Conservation (phyloP, 1,139 yeast genomes). For the Lodderomyces parapsilosis region DNA sequence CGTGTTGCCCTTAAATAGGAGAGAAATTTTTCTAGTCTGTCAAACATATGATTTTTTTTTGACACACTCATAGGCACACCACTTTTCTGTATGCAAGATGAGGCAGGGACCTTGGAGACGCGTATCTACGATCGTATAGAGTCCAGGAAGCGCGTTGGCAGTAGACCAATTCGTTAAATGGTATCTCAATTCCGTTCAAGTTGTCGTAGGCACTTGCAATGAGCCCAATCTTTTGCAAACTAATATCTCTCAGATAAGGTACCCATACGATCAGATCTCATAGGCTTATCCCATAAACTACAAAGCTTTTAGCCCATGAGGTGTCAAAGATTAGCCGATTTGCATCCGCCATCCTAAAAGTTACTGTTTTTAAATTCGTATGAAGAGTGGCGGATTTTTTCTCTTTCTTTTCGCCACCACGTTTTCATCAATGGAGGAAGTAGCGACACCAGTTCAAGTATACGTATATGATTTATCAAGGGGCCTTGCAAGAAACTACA, state of each 20-base stretch:
- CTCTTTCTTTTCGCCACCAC: background rate
- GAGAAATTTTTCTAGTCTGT: background rate
- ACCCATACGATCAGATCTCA: too few relatives aligned
- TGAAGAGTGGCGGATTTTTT: too few relatives aligned
- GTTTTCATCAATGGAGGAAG: background rate
- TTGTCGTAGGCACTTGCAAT: too few relatives aligned
- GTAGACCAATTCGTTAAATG: background rate
- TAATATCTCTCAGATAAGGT: too few relatives aligned
- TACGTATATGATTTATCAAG: conserved; percentile 65
- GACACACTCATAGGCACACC: too few relatives aligned
- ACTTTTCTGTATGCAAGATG: background rate
- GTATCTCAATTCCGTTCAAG: too few relatives aligned
- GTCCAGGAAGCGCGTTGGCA: background rate
- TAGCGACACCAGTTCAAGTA: conserved; percentile 29
- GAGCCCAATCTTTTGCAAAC: too few relatives aligned
- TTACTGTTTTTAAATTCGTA: too few relatives aligned
- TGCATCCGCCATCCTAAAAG: background rate
- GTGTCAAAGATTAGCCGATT: background rate
- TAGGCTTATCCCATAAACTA: too few relatives aligned
- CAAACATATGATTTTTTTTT: background rate
- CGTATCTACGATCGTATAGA: background rate
- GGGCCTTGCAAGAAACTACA: conserved; percentile 42
- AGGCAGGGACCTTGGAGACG: background rate
- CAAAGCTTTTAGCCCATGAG: too few relatives aligned
- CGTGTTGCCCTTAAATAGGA: background rate